phyloP scores from a whole-genome alignment of 140 eudicot genomes.

The Erigeron philadelphicus region DNA sequence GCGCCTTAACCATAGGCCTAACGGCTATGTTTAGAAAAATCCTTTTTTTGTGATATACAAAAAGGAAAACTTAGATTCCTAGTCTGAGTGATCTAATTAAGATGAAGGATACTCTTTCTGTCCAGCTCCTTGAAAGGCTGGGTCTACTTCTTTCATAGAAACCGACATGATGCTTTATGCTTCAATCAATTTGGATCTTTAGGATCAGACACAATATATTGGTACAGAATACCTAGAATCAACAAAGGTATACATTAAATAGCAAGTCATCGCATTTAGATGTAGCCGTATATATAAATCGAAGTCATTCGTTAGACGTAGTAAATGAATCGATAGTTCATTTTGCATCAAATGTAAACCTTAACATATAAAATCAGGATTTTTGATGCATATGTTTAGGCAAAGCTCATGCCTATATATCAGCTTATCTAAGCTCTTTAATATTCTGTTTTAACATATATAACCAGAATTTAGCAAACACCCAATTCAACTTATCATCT shows the following conservation, averaged over 20 bases:
- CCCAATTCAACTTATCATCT: no score
- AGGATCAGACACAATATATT: slow-evolving; percentile 18
- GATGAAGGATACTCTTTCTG: slow-evolving; percentile 85
- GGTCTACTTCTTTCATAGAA: slow-evolving; percentile 75
- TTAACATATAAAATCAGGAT: not conserved
- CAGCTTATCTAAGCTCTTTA: no score
- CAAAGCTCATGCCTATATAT: no score
- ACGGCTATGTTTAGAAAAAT: no score
- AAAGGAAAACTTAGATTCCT: no score
- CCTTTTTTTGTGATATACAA: no score
- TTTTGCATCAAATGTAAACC: not conserved
- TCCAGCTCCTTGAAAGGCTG: slow-evolving; percentile 96
- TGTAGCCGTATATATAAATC: slow-evolving; percentile 1
- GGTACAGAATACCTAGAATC: slow-evolving; percentile 13
- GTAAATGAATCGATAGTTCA: not conserved
- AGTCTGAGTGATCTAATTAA: not conserved
- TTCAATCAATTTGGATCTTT: slow-evolving; percentile 16
- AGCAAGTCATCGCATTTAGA: not conserved
- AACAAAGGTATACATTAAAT: not conserved
- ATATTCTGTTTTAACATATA: no score
- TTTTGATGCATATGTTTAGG: no score
- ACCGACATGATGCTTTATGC: slow-evolving; percentile 51
- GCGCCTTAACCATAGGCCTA: no score
- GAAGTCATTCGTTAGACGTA: not conserved
- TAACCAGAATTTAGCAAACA: no score